These are phyloP conservation scores for Akebia trifoliata DNA, from an alignment of 164 flowering plant genomes.

Conservation along the genomic window DNA sequence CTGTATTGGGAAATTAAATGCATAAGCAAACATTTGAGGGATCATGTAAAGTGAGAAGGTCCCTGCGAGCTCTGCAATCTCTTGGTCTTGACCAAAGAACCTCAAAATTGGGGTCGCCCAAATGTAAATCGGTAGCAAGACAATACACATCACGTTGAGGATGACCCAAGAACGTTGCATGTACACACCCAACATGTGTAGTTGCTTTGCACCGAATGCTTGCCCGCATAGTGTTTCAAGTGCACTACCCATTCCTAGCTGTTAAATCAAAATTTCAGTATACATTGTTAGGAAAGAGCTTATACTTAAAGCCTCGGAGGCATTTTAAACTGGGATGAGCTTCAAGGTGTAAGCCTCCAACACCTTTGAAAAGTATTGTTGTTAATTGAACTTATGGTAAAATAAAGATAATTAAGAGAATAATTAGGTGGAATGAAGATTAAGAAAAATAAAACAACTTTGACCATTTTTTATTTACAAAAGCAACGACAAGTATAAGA, in stretches of 20 bases:
- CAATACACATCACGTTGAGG: constrained; percentile 8
- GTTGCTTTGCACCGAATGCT: constrained; percentile 35
- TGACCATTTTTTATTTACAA: too few relatives aligned
- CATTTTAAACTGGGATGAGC: too few relatives aligned
- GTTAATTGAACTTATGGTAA: too few relatives aligned
- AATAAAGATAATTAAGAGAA: too few relatives aligned
- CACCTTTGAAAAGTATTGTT: too few relatives aligned
- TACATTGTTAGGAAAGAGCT: too few relatives aligned
- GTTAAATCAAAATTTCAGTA: too few relatives aligned
- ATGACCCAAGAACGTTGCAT: constrained; percentile 45
- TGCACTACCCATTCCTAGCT: constrained; percentile 66
- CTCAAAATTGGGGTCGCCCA: constrained; percentile 21
- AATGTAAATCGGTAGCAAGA: constrained; percentile 16
- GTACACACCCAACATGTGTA: constrained; percentile 31
- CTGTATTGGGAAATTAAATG: constrained; percentile 24
- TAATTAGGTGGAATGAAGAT: too few relatives aligned
- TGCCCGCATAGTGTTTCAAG: constrained; percentile 33
- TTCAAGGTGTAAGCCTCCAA: too few relatives aligned
- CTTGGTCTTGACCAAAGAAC: constrained; percentile 21
- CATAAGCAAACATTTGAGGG: constrained; percentile 27
- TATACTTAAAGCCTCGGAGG: too few relatives aligned
- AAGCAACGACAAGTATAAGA: too few relatives aligned
- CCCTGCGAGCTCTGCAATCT: constrained; percentile 25
- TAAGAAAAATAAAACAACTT: too few relatives aligned
- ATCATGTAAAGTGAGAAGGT: constrained; percentile 21